Evolutionary conservation across 2,329 filamentous ascomycete species (phyloP).

Genomic region (Podosphaera fusca): DNA sequence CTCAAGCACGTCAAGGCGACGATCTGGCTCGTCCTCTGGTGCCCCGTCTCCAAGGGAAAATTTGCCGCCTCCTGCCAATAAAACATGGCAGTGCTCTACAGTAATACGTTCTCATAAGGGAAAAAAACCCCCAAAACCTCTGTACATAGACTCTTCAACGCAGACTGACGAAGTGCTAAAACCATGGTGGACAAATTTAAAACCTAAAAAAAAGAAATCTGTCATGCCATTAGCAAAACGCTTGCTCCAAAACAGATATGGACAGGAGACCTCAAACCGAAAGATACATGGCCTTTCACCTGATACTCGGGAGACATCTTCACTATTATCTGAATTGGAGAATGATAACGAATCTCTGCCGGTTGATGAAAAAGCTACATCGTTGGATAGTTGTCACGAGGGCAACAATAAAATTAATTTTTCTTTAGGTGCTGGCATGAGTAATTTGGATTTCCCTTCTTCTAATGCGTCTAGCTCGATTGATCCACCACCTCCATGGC

Average conservation of each 20-base stretch:
- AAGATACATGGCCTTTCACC: too few species aligned
- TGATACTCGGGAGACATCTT: too few species aligned
- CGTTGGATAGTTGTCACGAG: too few species aligned
- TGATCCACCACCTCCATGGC: constrained; percentile 15
- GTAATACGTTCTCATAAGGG: constrained; percentile 8
- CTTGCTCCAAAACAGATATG: constrained; percentile 12
- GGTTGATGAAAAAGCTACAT: too few species aligned
- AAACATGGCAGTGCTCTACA: constrained; percentile 5
- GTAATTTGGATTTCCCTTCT: constrained; percentile 12
- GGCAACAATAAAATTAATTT: too few species aligned
- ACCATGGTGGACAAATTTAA: constrained; percentile 14
- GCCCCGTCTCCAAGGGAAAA: constrained; percentile 11
- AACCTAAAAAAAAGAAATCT: constrained; percentile 7
- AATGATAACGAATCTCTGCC: too few species aligned
- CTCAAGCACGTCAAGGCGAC: constrained; percentile 13
- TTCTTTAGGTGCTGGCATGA: constrained; percentile 1
- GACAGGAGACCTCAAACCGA: not conserved
- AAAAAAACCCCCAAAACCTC: constrained; percentile 7
- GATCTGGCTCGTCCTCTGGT: constrained; percentile 14
- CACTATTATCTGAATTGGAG: too few species aligned
- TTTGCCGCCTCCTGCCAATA: constrained; percentile 7
- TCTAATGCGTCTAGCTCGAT: constrained; percentile 7
- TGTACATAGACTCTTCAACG: constrained; percentile 12
- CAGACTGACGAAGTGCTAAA: constrained; percentile 15
- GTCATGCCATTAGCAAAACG: constrained; percentile 13